Percentiles rank a stretch among this genome's conserved stretches.
Conservation (phyloP, 257 asterid genomes). For the Plectranthus barbatus region DNA sequence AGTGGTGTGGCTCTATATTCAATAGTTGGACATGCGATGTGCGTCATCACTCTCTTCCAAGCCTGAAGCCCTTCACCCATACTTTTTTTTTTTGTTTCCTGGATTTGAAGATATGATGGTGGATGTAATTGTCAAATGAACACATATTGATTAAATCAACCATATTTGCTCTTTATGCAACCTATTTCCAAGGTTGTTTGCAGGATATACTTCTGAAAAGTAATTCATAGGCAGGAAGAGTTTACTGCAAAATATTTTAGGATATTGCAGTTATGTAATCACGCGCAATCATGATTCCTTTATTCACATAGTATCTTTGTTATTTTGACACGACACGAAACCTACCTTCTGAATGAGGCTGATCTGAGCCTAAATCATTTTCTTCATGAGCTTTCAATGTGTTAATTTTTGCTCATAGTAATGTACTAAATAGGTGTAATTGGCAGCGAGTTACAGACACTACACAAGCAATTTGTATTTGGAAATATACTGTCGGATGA, state of each 20-base stretch:
- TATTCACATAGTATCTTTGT: background rate
- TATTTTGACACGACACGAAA: background rate
- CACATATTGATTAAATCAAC: background rate
- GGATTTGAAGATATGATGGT: background rate
- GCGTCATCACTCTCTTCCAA: background rate
- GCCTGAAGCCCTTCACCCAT: background rate
- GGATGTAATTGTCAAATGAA: background rate
- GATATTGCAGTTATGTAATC: background rate
- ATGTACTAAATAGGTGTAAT: constrained; percentile 35
- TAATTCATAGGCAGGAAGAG: background rate
- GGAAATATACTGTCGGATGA: constrained; percentile 78
- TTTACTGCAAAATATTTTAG: background rate
- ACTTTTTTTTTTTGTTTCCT: background rate
- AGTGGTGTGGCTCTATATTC: background rate
- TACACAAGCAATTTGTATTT: constrained; percentile 81
- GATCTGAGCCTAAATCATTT: constrained; percentile 1
- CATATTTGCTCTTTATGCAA: background rate
- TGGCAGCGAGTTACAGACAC: constrained; percentile 89
- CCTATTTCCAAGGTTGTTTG: background rate
- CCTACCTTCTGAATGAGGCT: background rate
- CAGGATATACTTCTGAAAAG: background rate
- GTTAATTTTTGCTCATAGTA: constrained; percentile 10
- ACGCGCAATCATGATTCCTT: too few species aligned
- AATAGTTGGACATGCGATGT: background rate
- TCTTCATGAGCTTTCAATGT: constrained; percentile 13